Conservation (phyloP, 306 rosid genomes). For the Citrullus amarus region DNA sequence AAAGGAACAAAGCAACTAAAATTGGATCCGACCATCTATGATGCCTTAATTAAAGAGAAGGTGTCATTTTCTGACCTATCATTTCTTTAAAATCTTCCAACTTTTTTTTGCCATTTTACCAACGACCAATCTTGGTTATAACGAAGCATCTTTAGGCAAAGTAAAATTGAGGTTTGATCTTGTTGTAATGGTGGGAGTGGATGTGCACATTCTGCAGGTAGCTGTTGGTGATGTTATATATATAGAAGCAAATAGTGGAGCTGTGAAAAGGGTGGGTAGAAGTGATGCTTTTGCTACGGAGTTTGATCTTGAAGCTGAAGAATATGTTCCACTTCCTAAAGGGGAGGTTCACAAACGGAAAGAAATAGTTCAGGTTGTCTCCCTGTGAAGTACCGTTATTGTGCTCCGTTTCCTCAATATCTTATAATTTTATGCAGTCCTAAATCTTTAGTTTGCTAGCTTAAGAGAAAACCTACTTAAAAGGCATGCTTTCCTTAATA, state of each 20-base stretch:
- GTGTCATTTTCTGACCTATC: slow-evolving; percentile 16
- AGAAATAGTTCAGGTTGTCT: slow-evolving; percentile 88
- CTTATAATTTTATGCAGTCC: not conserved
- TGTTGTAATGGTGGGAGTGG: not conserved
- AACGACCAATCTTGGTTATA: not conserved
- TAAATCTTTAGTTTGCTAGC: not conserved
- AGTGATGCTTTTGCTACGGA: slow-evolving; percentile 98
- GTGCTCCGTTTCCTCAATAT: not conserved
- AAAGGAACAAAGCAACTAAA: slow-evolving; percentile 96
- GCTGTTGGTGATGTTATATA: slow-evolving; percentile 96
- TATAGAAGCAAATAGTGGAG: slow-evolving; percentile 93
- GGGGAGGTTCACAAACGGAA: slow-evolving; percentile 98
- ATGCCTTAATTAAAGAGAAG: slow-evolving; percentile 91
- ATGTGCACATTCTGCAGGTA: slow-evolving; percentile 30
- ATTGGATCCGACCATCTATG: slow-evolving; percentile 94
- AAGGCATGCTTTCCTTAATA: too few relatives aligned
- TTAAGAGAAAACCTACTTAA: not conserved
- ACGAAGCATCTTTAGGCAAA: not conserved
- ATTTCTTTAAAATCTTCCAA: not conserved
- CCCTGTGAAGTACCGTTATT: slow-evolving; percentile 10
- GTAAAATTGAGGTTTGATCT: not conserved
- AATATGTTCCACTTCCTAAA: slow-evolving; percentile 96
- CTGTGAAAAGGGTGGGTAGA: slow-evolving; percentile 93
- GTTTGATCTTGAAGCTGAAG: slow-evolving; percentile 97
- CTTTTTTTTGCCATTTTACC: not conserved